These are phyloP conservation scores for Euphrasia arctica DNA, from an alignment of 305 asterid species.

Conservation along the genomic window DNA sequence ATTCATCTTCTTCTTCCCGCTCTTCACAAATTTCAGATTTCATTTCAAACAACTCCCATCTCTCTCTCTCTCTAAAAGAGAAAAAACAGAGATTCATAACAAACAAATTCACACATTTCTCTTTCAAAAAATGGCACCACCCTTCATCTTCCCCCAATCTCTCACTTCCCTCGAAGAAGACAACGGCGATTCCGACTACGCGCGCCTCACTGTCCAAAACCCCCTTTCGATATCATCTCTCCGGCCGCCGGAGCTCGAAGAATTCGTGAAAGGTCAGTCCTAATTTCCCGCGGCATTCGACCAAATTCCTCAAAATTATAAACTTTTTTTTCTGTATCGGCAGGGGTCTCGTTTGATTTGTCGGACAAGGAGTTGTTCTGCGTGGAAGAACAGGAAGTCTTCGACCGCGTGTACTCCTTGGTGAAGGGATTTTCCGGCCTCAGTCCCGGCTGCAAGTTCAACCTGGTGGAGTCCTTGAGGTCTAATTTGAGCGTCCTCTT, in stretches of 20 bases:
- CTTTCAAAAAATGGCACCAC: conserved; percentile 54
- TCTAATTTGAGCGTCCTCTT: conserved; percentile 82
- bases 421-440: conserved; percentile 70
- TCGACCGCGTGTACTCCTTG: conserved; percentile 77
- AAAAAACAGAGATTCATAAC: conserved; percentile 5
- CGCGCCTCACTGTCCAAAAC: conserved; percentile 50
- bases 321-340: neutral
- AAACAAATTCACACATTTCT: conserved; percentile 4
- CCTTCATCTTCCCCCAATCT: conserved; percentile 65
- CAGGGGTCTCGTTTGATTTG: conserved; percentile 82
- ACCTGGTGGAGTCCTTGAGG: conserved; percentile 81
- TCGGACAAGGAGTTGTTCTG: conserved; percentile 88
- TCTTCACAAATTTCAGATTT: neutral
- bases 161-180: conserved; percentile 67
- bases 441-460: conserved; percentile 59
- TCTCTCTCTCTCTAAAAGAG: conserved; percentile 26
- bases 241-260: conserved; percentile 69
- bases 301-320: neutral
- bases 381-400: conserved; percentile 82
- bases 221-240: conserved; percentile 40
- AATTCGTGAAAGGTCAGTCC: conserved; percentile 72
- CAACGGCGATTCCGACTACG: conserved; percentile 28
- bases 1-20: neutral
- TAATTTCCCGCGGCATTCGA: conserved; percentile 5
- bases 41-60: neutral